A percentile compares a stretch with the other conserved stretches of the same genome.
Conservation (phyloP, 768 basidiomycete species). For the Candolleomyces eurysporus region DNA sequence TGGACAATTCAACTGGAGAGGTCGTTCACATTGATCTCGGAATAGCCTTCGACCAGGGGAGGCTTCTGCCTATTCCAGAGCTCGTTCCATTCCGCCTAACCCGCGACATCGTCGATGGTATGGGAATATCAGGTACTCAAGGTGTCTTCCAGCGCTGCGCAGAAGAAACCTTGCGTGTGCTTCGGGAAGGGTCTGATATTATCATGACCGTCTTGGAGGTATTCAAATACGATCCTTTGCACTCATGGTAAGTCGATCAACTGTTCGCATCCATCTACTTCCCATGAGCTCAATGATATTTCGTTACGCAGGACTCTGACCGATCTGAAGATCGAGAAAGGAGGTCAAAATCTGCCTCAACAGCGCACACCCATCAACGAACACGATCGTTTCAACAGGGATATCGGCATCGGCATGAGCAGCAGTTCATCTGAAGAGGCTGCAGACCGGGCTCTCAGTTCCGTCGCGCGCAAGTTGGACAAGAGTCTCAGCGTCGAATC, state of each 20-base stretch:
- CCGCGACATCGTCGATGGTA: constrained; percentile 88
- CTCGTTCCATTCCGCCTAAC: constrained; percentile 95
- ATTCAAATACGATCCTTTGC: constrained; percentile 94
- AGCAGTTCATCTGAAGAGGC: constrained; percentile 77
- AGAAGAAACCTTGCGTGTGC: constrained; percentile 90
- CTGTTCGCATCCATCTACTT: background rate
- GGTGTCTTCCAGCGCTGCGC: constrained; percentile 95
- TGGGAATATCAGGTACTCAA: constrained; percentile 86
- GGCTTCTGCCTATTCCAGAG: constrained; percentile 75
- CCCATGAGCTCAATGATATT: background rate
- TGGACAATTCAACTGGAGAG: constrained; percentile 82
- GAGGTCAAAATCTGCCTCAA: constrained; percentile 42
- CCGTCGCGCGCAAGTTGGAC: constrained; percentile 81
- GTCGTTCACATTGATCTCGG: constrained; percentile 95
- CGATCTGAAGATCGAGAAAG: constrained; percentile 67
- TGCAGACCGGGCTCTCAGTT: constrained; percentile 83
- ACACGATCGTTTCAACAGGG: constrained; percentile 30
- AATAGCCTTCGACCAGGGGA: constrained; percentile 97
- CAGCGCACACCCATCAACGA: constrained; percentile 18
- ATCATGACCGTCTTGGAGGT: constrained; percentile 96
- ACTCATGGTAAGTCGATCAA: constrained; percentile 67
- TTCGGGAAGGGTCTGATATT: constrained; percentile 80
- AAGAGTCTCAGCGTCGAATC: constrained; percentile 87
- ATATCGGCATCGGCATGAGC: constrained; percentile 58
- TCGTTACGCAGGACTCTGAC: constrained; percentile 62